Evolutionary conservation across 768 basidiomycete genomes (phyloP).

Genomic region (Psilocybe azurescens): DNA sequence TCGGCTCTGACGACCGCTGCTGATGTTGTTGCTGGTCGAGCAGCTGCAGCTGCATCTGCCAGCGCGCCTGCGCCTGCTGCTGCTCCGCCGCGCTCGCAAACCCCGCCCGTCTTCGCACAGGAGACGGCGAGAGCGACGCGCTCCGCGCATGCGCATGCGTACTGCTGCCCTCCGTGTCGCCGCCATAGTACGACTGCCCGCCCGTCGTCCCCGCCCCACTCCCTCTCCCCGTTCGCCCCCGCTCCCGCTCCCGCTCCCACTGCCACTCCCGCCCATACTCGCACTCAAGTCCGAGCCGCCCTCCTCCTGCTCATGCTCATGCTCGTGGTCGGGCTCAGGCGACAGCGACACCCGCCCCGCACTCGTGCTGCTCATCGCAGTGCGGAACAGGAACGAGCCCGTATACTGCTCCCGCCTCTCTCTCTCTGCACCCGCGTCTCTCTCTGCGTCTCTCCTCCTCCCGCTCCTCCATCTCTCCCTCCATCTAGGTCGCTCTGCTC

Average conservation of each 20-base stretch:
- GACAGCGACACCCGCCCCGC: constrained; percentile 23
- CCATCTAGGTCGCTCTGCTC: too few relatives aligned
- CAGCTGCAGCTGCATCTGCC: not conserved
- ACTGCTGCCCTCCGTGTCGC: not conserved
- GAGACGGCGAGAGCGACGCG: not conserved
- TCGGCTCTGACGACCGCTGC: not conserved
- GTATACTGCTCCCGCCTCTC: constrained; percentile 20
- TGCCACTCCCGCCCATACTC: not conserved
- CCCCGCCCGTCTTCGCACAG: not conserved
- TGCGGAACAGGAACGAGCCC: constrained; percentile 38
- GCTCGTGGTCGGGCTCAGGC: not conserved
- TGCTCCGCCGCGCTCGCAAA: not conserved
- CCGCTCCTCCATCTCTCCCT: too few relatives aligned
- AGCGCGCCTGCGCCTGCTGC: not conserved
- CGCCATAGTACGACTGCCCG: not conserved
- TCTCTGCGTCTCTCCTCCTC: not conserved
- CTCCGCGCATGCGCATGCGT: not conserved
- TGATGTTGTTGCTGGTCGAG: too few relatives aligned
- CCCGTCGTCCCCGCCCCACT: constrained; percentile 7
- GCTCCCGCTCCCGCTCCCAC: constrained; percentile 11
- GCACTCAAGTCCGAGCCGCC: not conserved
- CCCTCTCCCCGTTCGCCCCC: not conserved
- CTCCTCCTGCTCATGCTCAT: not conserved
- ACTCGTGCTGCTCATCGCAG: constrained; percentile 28
- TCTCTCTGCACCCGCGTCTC: not conserved